Evolutionary conservation across 2,329 filamentous ascomycete species (phyloP).

Genomic region (Xylaria sp.): DNA sequence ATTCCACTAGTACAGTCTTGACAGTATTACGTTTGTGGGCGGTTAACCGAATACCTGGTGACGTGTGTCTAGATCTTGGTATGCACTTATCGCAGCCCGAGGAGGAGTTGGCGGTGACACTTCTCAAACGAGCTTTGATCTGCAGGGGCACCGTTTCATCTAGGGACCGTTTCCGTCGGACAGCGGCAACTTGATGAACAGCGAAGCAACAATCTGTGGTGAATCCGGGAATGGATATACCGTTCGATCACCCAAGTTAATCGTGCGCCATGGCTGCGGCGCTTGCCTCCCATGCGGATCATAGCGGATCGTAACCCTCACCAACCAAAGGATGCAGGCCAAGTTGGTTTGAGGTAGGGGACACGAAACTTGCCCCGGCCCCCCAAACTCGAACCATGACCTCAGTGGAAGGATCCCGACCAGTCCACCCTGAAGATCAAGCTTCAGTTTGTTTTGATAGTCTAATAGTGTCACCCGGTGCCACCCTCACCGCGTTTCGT

Average conservation of each 20-base stretch:
- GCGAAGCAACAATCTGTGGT: slow-evolving; percentile 14
- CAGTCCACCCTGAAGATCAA: slow-evolving; percentile 20
- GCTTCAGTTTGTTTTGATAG: slow-evolving; percentile 18
- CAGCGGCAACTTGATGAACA: slow-evolving; percentile 16
- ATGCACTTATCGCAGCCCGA: slow-evolving; percentile 16
- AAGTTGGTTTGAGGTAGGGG: slow-evolving; percentile 41
- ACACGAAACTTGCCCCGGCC: slow-evolving; percentile 42
- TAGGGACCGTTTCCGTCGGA: slow-evolving; percentile 15
- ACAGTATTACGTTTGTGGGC: no score
- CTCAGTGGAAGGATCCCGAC: slow-evolving; percentile 30
- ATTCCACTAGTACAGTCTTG: no score
- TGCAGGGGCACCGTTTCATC: slow-evolving; percentile 35
- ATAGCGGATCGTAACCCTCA: slow-evolving; percentile 21
- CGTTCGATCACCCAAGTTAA: slow-evolving; percentile 40
- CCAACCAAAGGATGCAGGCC: slow-evolving; percentile 33
- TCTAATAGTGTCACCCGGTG: neutral
- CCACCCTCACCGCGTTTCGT: neutral
- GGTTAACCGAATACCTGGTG: neutral
- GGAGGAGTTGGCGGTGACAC: slow-evolving; percentile 1
- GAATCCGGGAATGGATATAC: slow-evolving; percentile 35
- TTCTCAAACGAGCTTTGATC: slow-evolving; percentile 32
- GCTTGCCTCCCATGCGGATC: slow-evolving; percentile 29
- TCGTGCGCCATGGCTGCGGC: slow-evolving; percentile 31
- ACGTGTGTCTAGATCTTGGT: slow-evolving; percentile 1
- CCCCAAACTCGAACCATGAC: slow-evolving; percentile 40